A percentile compares a stretch with the other conserved stretches of the same genome.
These are phyloP conservation scores for Xylariaceae sp. DNA, from an alignment of 2,329 filamentous ascomycete genomes.

Conservation along the genomic window DNA sequence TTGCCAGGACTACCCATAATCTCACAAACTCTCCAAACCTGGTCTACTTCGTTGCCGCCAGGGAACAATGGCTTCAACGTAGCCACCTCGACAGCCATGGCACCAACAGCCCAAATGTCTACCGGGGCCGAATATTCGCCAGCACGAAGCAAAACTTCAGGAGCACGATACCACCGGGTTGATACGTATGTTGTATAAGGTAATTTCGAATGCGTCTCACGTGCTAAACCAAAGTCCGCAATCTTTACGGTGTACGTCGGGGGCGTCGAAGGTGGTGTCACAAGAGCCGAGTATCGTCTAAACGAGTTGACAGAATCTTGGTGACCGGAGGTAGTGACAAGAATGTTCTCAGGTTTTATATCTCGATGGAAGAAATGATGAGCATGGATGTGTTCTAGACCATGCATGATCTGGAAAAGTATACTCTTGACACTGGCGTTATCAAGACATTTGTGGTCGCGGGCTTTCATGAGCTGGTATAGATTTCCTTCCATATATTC, in stretches of 20 bases:
- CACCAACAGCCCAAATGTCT: slow-evolving; percentile 97
- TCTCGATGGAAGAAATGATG: slow-evolving; percentile 98
- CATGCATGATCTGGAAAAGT: slow-evolving; percentile 93
- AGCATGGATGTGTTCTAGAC: slow-evolving; percentile 95
- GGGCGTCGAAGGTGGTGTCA: slow-evolving; percentile 93
- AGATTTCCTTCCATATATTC: slow-evolving; percentile 99
- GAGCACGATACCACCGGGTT: slow-evolving; percentile 96
- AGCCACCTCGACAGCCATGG: slow-evolving; percentile 97
- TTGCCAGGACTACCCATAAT: slow-evolving; percentile 99
- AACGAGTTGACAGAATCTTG: slow-evolving; percentile 85
- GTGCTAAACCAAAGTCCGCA: slow-evolving; percentile 95
- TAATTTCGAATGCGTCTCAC: slow-evolving; percentile 94
- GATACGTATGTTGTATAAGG: slow-evolving; percentile 99
- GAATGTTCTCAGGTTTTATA: slow-evolving; percentile 98
- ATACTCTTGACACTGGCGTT: slow-evolving; percentile 95
- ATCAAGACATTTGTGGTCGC: slow-evolving; percentile 93
- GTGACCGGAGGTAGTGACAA: slow-evolving; percentile 88
- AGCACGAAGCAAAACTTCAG: slow-evolving; percentile 89
- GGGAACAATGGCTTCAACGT: slow-evolving; percentile 97
- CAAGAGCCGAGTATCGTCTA: slow-evolving; percentile 87
- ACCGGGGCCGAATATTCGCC: slow-evolving; percentile 97
- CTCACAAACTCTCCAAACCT: slow-evolving; percentile 98
- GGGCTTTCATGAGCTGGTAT: slow-evolving; percentile 98
- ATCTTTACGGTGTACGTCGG: slow-evolving; percentile 97
- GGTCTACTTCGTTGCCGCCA: slow-evolving; percentile 96